Evolutionary conservation across 2,329 filamentous ascomycete genomes (phyloP).

Genomic region (Trichoderma pleuroti): DNA sequence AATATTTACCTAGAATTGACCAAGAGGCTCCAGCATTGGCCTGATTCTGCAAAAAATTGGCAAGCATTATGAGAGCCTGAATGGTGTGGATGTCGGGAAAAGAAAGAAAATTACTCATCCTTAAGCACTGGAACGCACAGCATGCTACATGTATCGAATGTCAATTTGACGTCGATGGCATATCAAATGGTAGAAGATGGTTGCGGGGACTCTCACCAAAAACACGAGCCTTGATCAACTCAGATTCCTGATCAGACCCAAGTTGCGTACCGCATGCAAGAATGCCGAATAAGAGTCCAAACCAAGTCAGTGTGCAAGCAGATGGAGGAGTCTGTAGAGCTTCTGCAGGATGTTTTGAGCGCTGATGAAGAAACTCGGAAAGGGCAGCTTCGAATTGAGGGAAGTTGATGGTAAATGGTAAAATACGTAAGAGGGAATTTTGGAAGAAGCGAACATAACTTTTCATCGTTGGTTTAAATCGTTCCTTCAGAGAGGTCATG

Average conservation of each 20-base stretch:
- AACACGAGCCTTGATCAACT: slow-evolving; percentile 1
- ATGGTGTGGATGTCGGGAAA: background rate
- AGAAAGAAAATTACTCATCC: background rate
- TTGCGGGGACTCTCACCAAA: background rate
- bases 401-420: background rate
- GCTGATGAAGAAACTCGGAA: background rate
- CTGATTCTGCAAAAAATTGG: background rate
- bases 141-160: background rate
- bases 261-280: background rate
- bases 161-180: background rate
- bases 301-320: background rate
- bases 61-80: background rate
- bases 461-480: background rate
- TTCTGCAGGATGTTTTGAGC: background rate
- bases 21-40: background rate
- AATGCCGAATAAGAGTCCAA: background rate
- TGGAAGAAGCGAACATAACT: slow-evolving; percentile 5
- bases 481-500: background rate
- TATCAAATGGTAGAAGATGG: background rate
- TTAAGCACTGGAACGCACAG: background rate
- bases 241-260: background rate
- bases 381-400: background rate
- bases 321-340: background rate
- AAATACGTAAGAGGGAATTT: background rate
- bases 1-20: slow-evolving; percentile 1